Base-by-base conservation (phyloP, 2,329 filamentous ascomycete genomes). In the Xylaria polymorpha region DNA sequence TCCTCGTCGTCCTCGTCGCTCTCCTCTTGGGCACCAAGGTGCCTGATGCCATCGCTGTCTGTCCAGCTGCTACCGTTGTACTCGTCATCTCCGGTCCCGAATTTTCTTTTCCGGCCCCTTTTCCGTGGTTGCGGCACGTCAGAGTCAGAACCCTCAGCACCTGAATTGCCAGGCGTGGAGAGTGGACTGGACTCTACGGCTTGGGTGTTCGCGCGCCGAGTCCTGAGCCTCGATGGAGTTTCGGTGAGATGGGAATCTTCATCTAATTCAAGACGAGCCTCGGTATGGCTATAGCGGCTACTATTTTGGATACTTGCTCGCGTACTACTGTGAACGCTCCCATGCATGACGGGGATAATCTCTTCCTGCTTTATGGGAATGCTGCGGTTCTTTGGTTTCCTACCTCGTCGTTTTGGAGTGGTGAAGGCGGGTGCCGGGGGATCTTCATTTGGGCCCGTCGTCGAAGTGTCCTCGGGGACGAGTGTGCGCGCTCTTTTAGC, bases 1-100 rank as follows among this genome's bases (percentile, higher is more conserved):
- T 75, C 75, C 56, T 69, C 72, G 7, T 72, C 72, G 5, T 39
- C 37, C 18, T 76, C 75, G 12, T 75, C 75, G 60, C 68, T 73
- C 14, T 72, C 72, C 6, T 71, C 71, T 18, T 56, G 68, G 3
- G 58, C 72, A 55, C 73, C 75, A 5, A 71, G 41, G 50, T 73
- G 75, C 25, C 59, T 68, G 3, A 62, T 69, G 1, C 74, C 74
- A 32, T 75, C 71, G 55, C 72, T 76, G 51, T 77, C 76, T 9
- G 67, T 71, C 76, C 76, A 77, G 68, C 71, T 75, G n/a, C 69
- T 69, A 0, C 76, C 75, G 22, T 74, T 77, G 50, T 76, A 76
- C 44, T 77, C 76, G 20, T 75, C 74, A 58, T 77, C 74, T n/a
- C 69, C 75, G 15, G 67, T 68, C 14, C 66, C 68, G n/a, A 66